Base-by-base conservation (phyloP, 2,329 filamentous ascomycete species). In the Penicillium hordei region DNA sequence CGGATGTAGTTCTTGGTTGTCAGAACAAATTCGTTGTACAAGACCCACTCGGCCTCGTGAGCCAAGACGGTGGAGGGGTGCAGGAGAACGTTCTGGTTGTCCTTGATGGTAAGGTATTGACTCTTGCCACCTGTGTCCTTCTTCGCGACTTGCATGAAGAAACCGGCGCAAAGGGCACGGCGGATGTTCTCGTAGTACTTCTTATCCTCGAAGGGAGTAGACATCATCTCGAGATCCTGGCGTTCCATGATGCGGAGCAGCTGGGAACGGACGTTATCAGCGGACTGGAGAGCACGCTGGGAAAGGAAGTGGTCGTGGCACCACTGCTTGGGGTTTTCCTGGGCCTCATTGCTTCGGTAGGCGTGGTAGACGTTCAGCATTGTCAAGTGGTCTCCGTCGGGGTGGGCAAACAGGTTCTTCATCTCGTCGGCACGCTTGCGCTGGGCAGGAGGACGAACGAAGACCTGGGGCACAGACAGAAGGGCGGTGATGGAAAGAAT, bases 131-230 rank as follows among this genome's bases (percentile, higher is more conserved):
- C 88, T 51, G 85, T 86, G 71, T 97, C 92, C 72, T 89, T 91
- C 86, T 96, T 97, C 58, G 94, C 95, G 23, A 97, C 91, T 75
- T 99, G 94, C 94, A 99, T 99, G 83, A 99, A 99, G 83, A 99
- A 99, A 34, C 95, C 94, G 0, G 93, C 85, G 13, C 97, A 89
- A 15, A 99, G 83, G 9, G 94, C 93, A 38, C 92, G 88, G 44
- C 93, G 90, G 69, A 99, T 99, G 75, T 99, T 99, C 74, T 87
- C 91, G 78, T 97, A 99, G 81, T 99, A 99, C 72, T 95, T 91
- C 82, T 96, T 96, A 79, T 97, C 88, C 68, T 93, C 89, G 71
- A 96, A 97, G 0, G 89, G 85, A 0, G 93, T 97, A 52, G 90
- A 94, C 54, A 97, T 75, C 50, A 99, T 86, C 60, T 96, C 90